Evolutionary conservation across 2,329 filamentous ascomycete species (phyloP), one percentile per base, ranked within the genome.

Genomic region (Macrophomina tecta): DNA sequence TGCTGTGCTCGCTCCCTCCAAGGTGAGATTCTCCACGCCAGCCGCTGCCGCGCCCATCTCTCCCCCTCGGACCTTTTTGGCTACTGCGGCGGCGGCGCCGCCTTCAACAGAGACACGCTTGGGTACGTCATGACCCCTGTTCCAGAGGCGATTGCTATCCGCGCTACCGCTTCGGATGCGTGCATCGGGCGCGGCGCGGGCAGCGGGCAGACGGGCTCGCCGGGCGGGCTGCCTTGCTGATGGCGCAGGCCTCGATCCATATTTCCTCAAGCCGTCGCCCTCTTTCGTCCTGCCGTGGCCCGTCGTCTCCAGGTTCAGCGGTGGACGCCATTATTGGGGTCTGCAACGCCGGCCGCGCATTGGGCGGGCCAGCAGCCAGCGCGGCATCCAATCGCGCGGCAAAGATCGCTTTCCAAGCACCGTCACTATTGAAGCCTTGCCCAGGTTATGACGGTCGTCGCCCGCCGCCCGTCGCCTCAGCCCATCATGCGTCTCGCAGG

Each of bases 341-440:
- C 58, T 62, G 58, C 58, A 49, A 61, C 56, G 56, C 56, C 56
- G 56, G 56, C 56, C 1, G 56, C 45, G 58, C 58, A 49, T 62
- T 62, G 58, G 58, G 30, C 55, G n/a, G n/a, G 14, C n/a, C 23
- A 12, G 30, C 30, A 48, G 32, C 45, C 9, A 49, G 58, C 45
- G 58, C 58, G 45, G 58, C 58, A 62, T 30, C 58, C 58, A 62
- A 62, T 62, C 58, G 58, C 58, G 58, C 58, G 58, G 58, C 58
- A 62, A 48, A 38, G 45, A n/a, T 48, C 42, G 58, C 45, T 36
- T 62, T 32, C n/a, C 58, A 49, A 16, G 12, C 58, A 38, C 58
- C 16, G 2, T 32, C 45, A 32, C 56, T 58, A 42, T 40, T 38
- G 11, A 3, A 12, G 36, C n/a, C 4, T 14, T 45, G 56, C 56